Percentiles rank a stretch among this genome's conserved stretches.
These are phyloP conservation scores for Macrolepiota dolichaula DNA, from an alignment of 768 basidiomycete species.

Conservation along the genomic window DNA sequence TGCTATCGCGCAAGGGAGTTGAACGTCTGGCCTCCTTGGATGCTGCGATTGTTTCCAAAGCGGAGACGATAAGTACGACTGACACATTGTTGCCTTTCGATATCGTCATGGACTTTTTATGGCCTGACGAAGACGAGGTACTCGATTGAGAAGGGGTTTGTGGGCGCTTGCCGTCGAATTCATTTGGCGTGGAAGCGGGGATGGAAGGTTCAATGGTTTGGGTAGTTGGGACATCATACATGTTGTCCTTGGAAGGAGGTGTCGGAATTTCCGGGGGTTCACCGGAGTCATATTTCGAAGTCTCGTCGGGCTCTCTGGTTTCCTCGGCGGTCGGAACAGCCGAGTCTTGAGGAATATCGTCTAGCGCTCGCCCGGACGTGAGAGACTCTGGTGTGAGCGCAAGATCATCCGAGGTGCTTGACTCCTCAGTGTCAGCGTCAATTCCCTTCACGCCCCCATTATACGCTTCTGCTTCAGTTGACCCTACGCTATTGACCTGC, in stretches of 20 bases:
- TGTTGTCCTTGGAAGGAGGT: conserved; percentile 2
- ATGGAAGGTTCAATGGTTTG: neutral
- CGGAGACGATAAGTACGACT: conserved; percentile 76
- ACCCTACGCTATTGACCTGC: neutral
- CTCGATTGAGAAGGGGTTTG: conserved; percentile 22
- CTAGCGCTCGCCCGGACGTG: neutral
- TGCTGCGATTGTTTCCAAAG: conserved; percentile 79
- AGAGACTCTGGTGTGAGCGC: neutral
- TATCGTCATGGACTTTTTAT: conserved; percentile 58
- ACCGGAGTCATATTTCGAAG: neutral
- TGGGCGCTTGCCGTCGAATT: conserved; percentile 17
- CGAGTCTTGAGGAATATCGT: neutral
- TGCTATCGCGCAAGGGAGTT: conserved; percentile 74
- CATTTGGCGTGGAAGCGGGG: neutral
- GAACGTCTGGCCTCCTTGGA: conserved; percentile 90
- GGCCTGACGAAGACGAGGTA: conserved; percentile 22
- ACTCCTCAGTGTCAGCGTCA: neutral
- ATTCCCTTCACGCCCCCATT: neutral
- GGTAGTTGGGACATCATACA: neutral
- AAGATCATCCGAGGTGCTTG: neutral
- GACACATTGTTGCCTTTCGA: conserved; percentile 74
- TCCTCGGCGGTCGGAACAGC: neutral
- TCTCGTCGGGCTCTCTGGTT: neutral
- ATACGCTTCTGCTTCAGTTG: neutral
- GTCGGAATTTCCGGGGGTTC: neutral